Conservation (phyloP, 1,284 basidiomycete genomes). For the Leccinum pachyderme region DNA sequence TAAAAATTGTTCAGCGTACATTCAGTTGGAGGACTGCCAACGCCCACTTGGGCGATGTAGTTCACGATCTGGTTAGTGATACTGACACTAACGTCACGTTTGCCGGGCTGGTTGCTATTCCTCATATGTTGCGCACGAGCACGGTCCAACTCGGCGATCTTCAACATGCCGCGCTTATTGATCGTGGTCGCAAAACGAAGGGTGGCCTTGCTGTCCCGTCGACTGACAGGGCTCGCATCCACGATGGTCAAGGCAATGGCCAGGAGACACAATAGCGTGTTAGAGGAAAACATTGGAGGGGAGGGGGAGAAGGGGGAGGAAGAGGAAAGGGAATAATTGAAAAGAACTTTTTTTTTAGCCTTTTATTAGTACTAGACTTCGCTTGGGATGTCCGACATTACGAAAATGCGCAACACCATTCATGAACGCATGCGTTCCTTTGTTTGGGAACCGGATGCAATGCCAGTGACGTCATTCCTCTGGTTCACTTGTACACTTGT, state of each 20-base stretch:
- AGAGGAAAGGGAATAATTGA: not conserved
- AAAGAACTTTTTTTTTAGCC: too few relatives aligned
- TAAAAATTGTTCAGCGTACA: slow-evolving; percentile 32
- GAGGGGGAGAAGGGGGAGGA: not conserved
- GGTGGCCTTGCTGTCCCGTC: slow-evolving; percentile 7
- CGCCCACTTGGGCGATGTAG: slow-evolving; percentile 40
- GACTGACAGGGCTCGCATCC: slow-evolving; percentile 14
- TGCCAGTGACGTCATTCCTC: too few relatives aligned
- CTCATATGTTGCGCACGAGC: slow-evolving; percentile 4
- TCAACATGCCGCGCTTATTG: slow-evolving; percentile 11
- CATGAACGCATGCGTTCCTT: too few relatives aligned
- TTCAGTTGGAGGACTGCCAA: slow-evolving; percentile 45
- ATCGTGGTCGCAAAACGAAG: slow-evolving; percentile 18
- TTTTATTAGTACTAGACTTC: not conserved
- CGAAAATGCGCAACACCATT: too few relatives aligned
- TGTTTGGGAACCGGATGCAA: too few relatives aligned
- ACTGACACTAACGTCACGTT: not conserved
- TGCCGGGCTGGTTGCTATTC: slow-evolving; percentile 9
- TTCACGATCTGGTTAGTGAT: slow-evolving; percentile 24
- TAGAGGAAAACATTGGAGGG: slow-evolving; percentile 4
- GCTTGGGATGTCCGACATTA: too few relatives aligned
- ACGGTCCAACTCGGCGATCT: slow-evolving; percentile 18
- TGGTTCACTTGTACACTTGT: too few relatives aligned
- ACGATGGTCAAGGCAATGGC: slow-evolving; percentile 12
- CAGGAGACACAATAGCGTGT: slow-evolving; percentile 4